Evolutionary conservation across 768 basidiomycete species (phyloP), one percentile per base, ranked within the genome.

Genomic region (Tephrocybe rancida): DNA sequence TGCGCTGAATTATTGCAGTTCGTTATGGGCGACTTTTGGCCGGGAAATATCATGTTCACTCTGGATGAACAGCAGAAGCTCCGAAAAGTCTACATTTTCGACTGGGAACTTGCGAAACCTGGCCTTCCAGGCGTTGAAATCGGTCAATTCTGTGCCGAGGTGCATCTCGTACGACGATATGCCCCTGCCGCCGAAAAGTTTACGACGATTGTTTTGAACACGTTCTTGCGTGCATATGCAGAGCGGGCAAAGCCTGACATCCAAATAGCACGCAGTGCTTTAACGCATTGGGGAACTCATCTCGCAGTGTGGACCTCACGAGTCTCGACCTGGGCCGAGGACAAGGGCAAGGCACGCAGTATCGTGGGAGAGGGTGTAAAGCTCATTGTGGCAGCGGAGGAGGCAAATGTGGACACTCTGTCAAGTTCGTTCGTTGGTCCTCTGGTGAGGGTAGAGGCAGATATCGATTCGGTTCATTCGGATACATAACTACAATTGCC

Each of bases 11-110:
- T 19, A 9, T 61, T 68, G 70, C 53, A 37, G 78, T 71, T 79
- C 44, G 74, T 77, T n/a, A 83, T 83, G 81, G 87, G 88, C 0
- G 88, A 89, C 64, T 84, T 88, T 59, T 89, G 87, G 86, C 80
- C 87, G 1, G 87, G 86, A 0, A 88, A 89, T 60, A 57, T 88
- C 42, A 70, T 87, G 55, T 59, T 87, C n/a, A 64, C 59, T 10
- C 62, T 75, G 10, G 66, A 66, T 44, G 61, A 61, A 5, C 62
- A 67, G 1, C 71, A 70, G 11, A 52, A 58, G 1, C 58, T 84
- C 34, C 68, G 72, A 61, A 72, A 66, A 10, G 58, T 85, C 9
- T 75, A 70, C 37, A 70, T 87, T 30, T 59, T 88, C 41, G 87
- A 88, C 64, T 88, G 87, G 87, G 87, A 89, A 59, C 43, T 86